Conservation (phyloP, 2,329 filamentous ascomycete species). For the Epichloe sp. region DNA sequence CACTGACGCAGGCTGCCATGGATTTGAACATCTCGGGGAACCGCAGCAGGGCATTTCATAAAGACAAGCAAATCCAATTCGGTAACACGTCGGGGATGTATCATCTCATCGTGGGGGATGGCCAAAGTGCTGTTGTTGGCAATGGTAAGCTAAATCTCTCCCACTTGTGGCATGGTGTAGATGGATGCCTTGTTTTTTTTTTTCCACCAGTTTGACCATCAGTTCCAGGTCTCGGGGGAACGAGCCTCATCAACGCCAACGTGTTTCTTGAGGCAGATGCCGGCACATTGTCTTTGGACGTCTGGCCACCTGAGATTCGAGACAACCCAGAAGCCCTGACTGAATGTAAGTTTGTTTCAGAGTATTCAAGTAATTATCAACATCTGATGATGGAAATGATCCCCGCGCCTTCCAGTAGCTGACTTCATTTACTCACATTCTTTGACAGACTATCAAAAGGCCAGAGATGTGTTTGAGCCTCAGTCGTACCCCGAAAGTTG, state of each 20-base stretch:
- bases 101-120: conserved; percentile 48
- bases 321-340: conserved; percentile 26
- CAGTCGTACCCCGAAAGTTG: conserved; percentile 42
- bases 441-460: conserved; percentile 42
- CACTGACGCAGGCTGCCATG: conserved; percentile 29
- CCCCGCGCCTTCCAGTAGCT: too few relatives aligned
- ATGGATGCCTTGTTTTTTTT: neutral
- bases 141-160: conserved; percentile 30
- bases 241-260: conserved; percentile 54
- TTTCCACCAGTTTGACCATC: neutral
- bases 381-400: too few relatives aligned
- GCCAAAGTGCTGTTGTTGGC: conserved; percentile 48
- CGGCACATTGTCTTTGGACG: conserved; percentile 35
- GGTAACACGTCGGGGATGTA: conserved; percentile 49
- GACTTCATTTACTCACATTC: neutral
- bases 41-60: conserved; percentile 21
- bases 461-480: conserved; percentile 43
- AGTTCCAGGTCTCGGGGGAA: conserved; percentile 44
- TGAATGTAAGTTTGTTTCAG: conserved; percentile 29
- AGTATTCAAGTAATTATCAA: too few relatives aligned
- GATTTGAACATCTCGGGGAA: conserved; percentile 46
- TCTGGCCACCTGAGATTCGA: conserved; percentile 47
- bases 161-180: neutral
- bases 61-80: conserved; percentile 25
- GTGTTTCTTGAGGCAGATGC: conserved; percentile 49